phyloP scores from a whole-genome alignment of 495 filamentous ascomycete species.

The Neurospora sp. region DNA sequence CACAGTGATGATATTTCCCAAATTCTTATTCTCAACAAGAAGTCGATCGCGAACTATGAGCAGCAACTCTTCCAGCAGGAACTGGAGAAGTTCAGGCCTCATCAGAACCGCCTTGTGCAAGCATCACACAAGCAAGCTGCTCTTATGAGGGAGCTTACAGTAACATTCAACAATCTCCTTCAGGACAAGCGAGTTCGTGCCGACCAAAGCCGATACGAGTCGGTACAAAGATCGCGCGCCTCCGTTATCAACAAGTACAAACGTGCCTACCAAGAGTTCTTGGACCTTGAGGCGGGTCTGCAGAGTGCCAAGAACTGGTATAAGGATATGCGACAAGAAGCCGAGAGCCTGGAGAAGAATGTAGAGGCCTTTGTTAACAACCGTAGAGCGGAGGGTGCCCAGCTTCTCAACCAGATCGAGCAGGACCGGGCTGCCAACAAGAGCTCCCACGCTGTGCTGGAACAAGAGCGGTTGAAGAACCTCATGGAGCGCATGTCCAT shows the following conservation, averaged over 20 bases:
- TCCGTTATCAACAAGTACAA: conserved; percentile 80
- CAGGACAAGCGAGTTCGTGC: conserved; percentile 90
- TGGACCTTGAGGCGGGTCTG: conserved; percentile 79
- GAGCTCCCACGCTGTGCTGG: conserved; percentile 67
- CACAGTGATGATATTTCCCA: conserved; percentile 96
- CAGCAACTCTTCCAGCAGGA: conserved; percentile 84
- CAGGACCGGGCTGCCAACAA: conserved; percentile 57
- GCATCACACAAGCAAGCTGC: conserved; percentile 89
- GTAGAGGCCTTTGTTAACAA: conserved; percentile 96
- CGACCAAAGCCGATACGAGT: conserved; percentile 91
- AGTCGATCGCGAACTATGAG: conserved; percentile 81
- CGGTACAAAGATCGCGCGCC: conserved; percentile 70
- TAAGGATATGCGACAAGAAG: conserved; percentile 88
- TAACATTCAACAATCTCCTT: conserved; percentile 74
- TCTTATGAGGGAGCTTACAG: conserved; percentile 89
- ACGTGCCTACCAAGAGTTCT: conserved; percentile 83
- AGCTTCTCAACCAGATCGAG: conserved; percentile 82
- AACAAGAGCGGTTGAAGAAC: conserved; percentile 74
- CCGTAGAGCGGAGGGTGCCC: conserved; percentile 79
- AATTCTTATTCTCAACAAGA: conserved; percentile 94
- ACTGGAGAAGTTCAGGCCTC: conserved; percentile 89
- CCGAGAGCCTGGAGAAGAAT: conserved; percentile 90
- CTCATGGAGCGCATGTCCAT: conserved; percentile 95
- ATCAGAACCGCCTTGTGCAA: conserved; percentile 83
- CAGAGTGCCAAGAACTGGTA: conserved; percentile 87